A percentile compares a stretch with the other conserved stretches of the same genome.
phyloP scores from a whole-genome alignment of 1,284 basidiomycete species.

The Porphyrellus sp. region DNA sequence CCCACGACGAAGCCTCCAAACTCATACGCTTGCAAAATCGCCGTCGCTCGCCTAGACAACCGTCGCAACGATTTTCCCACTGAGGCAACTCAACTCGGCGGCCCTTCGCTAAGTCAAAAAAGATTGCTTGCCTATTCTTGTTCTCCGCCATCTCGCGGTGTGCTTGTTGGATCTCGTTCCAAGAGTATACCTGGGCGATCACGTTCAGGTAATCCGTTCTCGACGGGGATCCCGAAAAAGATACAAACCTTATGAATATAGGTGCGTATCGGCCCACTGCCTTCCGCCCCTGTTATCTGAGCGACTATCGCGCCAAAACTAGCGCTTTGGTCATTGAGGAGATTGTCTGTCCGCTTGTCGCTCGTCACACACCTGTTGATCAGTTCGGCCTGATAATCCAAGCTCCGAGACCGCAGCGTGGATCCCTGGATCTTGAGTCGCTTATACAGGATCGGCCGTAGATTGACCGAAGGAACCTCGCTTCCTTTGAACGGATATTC shows the following conservation, averaged over 20 bases:
- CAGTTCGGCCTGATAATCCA: slow-evolving; percentile 78
- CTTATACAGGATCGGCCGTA: slow-evolving; percentile 77
- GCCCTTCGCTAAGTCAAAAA: not conserved
- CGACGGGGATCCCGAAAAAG: slow-evolving; percentile 16
- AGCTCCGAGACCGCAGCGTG: slow-evolving; percentile 78
- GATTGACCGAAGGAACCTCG: slow-evolving; percentile 60
- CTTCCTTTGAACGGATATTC: slow-evolving; percentile 47
- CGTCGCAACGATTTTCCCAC: slow-evolving; percentile 59
- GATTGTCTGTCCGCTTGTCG: not conserved
- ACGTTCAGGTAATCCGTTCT: slow-evolving; percentile 13
- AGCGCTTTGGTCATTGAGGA: slow-evolving; percentile 4
- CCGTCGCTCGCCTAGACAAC: slow-evolving; percentile 31
- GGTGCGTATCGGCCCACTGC: slow-evolving; percentile 62
- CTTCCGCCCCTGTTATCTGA: slow-evolving; percentile 56
- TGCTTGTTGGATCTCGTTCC: slow-evolving; percentile 81
- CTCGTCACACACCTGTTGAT: slow-evolving; percentile 48
- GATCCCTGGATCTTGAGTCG: slow-evolving; percentile 88
- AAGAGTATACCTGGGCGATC: slow-evolving; percentile 63
- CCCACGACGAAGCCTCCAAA: slow-evolving; percentile 3
- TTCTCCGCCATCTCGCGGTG: slow-evolving; percentile 87
- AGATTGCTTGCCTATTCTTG: slow-evolving; percentile 56
- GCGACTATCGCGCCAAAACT: slow-evolving; percentile 52
- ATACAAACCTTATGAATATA: slow-evolving; percentile 71
- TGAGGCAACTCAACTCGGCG: slow-evolving; percentile 21
- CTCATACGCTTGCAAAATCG: slow-evolving; percentile 8